Percentiles rank a stretch among this genome's conserved stretches.
Evolutionary conservation across 805 yeast genomes (phyloP).

Genomic region (Peterozyma xylosa): DNA sequence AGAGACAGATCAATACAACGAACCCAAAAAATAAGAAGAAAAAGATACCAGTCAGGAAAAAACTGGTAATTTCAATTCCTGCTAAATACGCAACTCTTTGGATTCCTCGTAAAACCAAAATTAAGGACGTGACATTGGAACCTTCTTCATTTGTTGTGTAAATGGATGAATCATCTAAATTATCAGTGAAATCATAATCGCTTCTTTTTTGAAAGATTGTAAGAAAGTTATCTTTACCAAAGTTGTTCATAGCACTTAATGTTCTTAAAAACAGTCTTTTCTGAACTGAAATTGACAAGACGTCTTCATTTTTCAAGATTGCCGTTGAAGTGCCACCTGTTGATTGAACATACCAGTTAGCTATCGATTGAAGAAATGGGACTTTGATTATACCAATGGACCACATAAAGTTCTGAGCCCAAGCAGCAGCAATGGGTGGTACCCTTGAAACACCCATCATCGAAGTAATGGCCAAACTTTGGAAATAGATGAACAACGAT

Average conservation of each 20-base stretch:
- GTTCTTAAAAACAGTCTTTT: conserved; percentile 28
- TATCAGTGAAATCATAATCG: conserved; percentile 37
- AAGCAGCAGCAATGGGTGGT: conserved; percentile 96
- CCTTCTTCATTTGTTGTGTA: conserved; percentile 72
- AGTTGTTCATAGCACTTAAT: conserved; percentile 9
- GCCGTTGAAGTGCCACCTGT: conserved; percentile 89
- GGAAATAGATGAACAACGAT: conserved; percentile 90
- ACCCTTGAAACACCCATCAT: conserved; percentile 92
- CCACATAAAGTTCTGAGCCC: conserved; percentile 98
- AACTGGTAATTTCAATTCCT: conserved; percentile 75
- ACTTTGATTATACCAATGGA: conserved; percentile 83
- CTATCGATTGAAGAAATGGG: conserved; percentile 70
- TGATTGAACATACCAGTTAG: conserved; percentile 91
- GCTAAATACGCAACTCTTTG: conserved; percentile 86
- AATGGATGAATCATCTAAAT: conserved; percentile 39
- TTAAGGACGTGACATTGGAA: conserved; percentile 50
- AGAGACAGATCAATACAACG: conserved; percentile 46
- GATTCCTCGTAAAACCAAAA: conserved; percentile 81
- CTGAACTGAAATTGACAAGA: conserved; percentile 81
- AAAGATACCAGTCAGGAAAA: conserved; percentile 81
- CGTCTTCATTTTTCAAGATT: conserved; percentile 52
- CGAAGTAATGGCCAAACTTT: conserved; percentile 81
- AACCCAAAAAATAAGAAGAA: conserved; percentile 76
- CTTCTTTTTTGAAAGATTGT: conserved; percentile 26
- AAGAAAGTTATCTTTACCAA: conserved; percentile 1